Percentiles rank a stretch among this genome's conserved stretches.
Evolutionary conservation across 164 flowering plant genomes (phyloP).

Genomic region (Dillenia suffruticosa): DNA sequence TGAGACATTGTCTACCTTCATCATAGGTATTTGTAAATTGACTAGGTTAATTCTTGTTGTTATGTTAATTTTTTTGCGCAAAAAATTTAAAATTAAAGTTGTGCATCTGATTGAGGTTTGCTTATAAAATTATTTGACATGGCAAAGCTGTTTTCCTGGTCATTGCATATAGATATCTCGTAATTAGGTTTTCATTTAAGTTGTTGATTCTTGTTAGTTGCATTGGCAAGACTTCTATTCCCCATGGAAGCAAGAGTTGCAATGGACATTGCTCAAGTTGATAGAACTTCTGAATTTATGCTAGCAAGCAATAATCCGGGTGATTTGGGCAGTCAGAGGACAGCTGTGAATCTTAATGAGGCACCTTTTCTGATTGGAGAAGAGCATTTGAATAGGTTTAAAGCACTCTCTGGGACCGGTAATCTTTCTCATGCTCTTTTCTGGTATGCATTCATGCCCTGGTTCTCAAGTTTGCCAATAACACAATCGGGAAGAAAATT

Average conservation of each 20-base stretch:
- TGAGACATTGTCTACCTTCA: too few species aligned
- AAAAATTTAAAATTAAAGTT: too few species aligned
- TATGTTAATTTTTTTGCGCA: too few species aligned
- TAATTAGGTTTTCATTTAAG: conserved; percentile 1
- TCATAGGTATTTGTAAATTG: too few species aligned
- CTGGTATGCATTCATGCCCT: neutral
- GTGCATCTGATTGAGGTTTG: too few species aligned
- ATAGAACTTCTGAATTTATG: conserved; percentile 58
- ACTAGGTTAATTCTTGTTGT: too few species aligned
- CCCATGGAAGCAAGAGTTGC: conserved; percentile 85
- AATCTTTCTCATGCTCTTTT: conserved; percentile 1
- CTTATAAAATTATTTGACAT: too few species aligned
- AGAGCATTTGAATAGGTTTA: conserved; percentile 62
- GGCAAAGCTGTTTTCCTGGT: too few species aligned
- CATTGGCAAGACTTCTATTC: conserved; percentile 68
- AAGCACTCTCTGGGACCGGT: conserved; percentile 84
- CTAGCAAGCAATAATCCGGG: conserved; percentile 18
- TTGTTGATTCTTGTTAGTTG: conserved; percentile 39
- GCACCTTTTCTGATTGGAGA: conserved; percentile 70
- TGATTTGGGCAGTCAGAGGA: conserved; percentile 30
- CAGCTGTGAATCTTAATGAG: conserved; percentile 65
- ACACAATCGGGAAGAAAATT: too few species aligned
- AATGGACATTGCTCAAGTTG: conserved; percentile 86
- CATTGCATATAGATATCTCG: neutral
- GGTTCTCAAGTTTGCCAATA: too few species aligned